Conservation (phyloP, 1,284 basidiomycete genomes). For the Trametes polyzona region DNA sequence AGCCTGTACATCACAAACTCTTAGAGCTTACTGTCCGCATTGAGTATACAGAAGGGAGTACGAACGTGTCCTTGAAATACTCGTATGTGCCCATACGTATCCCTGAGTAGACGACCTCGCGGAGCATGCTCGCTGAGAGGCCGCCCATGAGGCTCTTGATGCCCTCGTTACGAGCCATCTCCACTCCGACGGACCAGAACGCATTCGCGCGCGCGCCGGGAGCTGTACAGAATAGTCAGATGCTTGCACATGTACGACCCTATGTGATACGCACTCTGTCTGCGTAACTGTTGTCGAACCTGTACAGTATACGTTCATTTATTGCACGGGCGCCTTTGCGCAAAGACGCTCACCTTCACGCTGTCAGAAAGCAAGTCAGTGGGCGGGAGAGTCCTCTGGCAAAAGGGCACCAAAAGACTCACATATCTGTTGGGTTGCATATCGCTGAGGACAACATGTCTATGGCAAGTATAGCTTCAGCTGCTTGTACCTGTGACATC, state of each 20-base stretch:
- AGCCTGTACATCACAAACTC: slow-evolving; percentile 18
- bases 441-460: slow-evolving; percentile 43
- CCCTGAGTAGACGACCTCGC: slow-evolving; percentile 43
- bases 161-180: slow-evolving; percentile 42
- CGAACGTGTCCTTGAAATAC: slow-evolving; percentile 44
- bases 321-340: neutral
- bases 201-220: slow-evolving; percentile 36
- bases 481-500: too few relatives aligned
- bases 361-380: slow-evolving; percentile 9
- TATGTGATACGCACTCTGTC: slow-evolving; percentile 30
- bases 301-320: slow-evolving; percentile 5
- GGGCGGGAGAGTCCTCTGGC: neutral
- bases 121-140: slow-evolving; percentile 41
- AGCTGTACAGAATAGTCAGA: slow-evolving; percentile 20
- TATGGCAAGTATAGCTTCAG: slow-evolving; percentile 7
- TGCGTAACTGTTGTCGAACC: slow-evolving; percentile 43
- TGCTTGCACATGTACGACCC: neutral
- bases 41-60: neutral
- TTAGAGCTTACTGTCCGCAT: too few relatives aligned
- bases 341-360: slow-evolving; percentile 31
- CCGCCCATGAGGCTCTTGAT: slow-evolving; percentile 39
- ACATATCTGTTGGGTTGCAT: slow-evolving; percentile 45
- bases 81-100: slow-evolving; percentile 44
- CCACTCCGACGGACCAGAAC: slow-evolving; percentile 41
- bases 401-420: neutral